Conservation (phyloP, 148 eudicot species). For the Bassia scoparia region DNA sequence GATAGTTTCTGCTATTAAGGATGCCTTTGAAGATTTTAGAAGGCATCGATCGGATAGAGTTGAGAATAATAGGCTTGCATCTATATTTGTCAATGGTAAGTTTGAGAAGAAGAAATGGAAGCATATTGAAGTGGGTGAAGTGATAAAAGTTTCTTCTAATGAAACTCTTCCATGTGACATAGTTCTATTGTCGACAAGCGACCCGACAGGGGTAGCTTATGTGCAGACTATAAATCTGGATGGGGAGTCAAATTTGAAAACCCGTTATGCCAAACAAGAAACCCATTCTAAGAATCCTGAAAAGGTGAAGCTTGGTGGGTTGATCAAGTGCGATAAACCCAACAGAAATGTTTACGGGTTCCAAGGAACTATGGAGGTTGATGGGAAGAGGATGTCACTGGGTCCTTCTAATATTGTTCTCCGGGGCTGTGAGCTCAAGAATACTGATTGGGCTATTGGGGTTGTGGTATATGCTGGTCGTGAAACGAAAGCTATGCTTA, state of each 20-base stretch:
- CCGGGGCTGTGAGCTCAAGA: constrained; percentile 94
- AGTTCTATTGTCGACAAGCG: constrained; percentile 91
- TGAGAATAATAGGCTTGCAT: constrained; percentile 77
- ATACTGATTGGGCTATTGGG: constrained; percentile 86
- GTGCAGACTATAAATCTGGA: constrained; percentile 94
- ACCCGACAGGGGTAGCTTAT: constrained; percentile 93
- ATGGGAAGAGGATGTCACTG: constrained; percentile 80
- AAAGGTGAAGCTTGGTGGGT: constrained; percentile 57
- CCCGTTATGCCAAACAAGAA: constrained; percentile 97
- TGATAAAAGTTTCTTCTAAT: constrained; percentile 66
- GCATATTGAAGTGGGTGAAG: constrained; percentile 78
- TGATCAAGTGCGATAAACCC: constrained; percentile 92
- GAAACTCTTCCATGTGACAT: constrained; percentile 93
- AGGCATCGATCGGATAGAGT: constrained; percentile 72
- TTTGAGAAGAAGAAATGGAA: constrained; percentile 82
- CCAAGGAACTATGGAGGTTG: constrained; percentile 84
- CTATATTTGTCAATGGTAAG: constrained; percentile 49
- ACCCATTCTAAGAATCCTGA: constrained; percentile 60
- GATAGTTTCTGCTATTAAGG: constrained; percentile 83
- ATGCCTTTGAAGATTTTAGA: constrained; percentile 90
- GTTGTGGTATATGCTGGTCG: constrained; percentile 89
- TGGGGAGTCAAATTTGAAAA: constrained; percentile 94
- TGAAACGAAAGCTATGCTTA: constrained; percentile 98
- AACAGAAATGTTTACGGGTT: constrained; percentile 95
- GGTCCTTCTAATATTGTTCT: constrained; percentile 94